Conservation (phyloP, 2,329 filamentous ascomycete genomes). For the Fusarium buxicola region DNA sequence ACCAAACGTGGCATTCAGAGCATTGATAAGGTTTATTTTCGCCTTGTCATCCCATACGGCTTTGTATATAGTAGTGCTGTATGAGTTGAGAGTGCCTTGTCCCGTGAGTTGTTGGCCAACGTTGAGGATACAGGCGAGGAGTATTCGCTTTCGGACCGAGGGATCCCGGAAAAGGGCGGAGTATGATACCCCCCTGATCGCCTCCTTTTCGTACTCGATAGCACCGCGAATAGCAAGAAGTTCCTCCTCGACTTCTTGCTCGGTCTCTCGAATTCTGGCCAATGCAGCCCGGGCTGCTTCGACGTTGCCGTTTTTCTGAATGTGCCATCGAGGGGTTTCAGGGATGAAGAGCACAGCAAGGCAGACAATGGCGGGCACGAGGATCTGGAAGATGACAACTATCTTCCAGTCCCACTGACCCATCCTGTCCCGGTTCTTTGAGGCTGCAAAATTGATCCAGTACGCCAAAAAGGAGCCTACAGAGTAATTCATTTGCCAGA, state of each 20-base stretch:
- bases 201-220: slow-evolving; percentile 76
- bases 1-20: slow-evolving; percentile 76
- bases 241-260: slow-evolving; percentile 74
- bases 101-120: slow-evolving; percentile 77
- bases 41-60: slow-evolving; percentile 69
- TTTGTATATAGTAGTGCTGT: slow-evolving; percentile 77
- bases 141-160: slow-evolving; percentile 72
- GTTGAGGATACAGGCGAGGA: slow-evolving; percentile 73
- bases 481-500: slow-evolving; percentile 73
- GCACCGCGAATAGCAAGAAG: slow-evolving; percentile 73
- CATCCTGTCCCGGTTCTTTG: slow-evolving; percentile 62
- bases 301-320: slow-evolving; percentile 68
- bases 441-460: slow-evolving; percentile 71
- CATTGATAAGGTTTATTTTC: slow-evolving; percentile 77
- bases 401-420: slow-evolving; percentile 80
- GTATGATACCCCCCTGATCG: slow-evolving; percentile 67
- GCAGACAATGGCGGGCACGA: slow-evolving; percentile 72
- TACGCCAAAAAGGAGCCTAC: slow-evolving; percentile 64
- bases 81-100: slow-evolving; percentile 77
- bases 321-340: slow-evolving; percentile 75
- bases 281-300: slow-evolving; percentile 68
- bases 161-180: slow-evolving; percentile 75
- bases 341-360: slow-evolving; percentile 72
- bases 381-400: slow-evolving; percentile 76
- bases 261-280: slow-evolving; percentile 67